Conservation (phyloP, 1,284 basidiomycete species). For the Ceratobasidium sp. region DNA sequence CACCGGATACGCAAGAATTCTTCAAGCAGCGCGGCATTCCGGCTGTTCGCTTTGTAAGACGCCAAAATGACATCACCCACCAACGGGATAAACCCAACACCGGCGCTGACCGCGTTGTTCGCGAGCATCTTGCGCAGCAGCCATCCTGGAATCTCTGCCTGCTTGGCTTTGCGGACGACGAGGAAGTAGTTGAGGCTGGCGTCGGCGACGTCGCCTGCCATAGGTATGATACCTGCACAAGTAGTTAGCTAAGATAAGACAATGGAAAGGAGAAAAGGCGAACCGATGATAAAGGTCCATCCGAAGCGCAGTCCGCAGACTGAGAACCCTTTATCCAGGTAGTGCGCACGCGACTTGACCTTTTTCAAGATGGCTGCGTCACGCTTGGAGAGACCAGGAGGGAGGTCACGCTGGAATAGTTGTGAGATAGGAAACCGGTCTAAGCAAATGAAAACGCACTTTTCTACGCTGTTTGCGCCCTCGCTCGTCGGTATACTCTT, state of each 20-base stretch:
- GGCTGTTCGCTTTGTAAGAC: slow-evolving; percentile 88
- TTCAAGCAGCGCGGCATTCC: slow-evolving; percentile 84
- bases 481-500: slow-evolving; percentile 74
- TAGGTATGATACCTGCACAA: slow-evolving; percentile 74
- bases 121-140: slow-evolving; percentile 80
- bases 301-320: slow-evolving; percentile 90
- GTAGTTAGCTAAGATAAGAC: not conserved
- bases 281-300: slow-evolving; percentile 84
- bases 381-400: slow-evolving; percentile 81
- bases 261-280: slow-evolving; percentile 49
- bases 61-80: slow-evolving; percentile 84
- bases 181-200: slow-evolving; percentile 81
- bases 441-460: slow-evolving; percentile 62
- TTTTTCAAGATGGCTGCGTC: slow-evolving; percentile 84
- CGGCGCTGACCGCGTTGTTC: slow-evolving; percentile 82
- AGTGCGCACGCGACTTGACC: slow-evolving; percentile 85
- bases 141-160: slow-evolving; percentile 81
- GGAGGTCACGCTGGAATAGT: slow-evolving; percentile 71
- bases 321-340: slow-evolving; percentile 91
- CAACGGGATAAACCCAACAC: slow-evolving; percentile 82
- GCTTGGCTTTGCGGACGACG: slow-evolving; percentile 80
- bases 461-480: slow-evolving; percentile 79
- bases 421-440: slow-evolving; percentile 6
- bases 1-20: slow-evolving; percentile 75
- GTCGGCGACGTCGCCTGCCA: slow-evolving; percentile 77